phyloP scores from a whole-genome alignment of 2,329 filamentous ascomycete species.

The Xylaria sp. region DNA sequence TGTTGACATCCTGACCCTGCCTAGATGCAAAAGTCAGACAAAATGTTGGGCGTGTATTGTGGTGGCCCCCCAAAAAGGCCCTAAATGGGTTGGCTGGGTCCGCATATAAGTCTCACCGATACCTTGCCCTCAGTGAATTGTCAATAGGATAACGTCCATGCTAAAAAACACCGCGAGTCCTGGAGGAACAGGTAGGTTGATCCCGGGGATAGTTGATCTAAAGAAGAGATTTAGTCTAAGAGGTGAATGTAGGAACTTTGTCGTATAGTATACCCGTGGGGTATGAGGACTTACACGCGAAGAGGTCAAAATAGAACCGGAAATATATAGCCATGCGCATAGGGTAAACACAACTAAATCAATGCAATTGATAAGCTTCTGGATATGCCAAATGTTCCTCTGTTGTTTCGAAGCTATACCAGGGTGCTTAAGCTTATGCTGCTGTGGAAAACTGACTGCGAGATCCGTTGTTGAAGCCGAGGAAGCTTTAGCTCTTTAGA shows the following conservation, averaged over 20 bases:
- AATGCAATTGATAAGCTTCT: background rate
- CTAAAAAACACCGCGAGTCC: background rate
- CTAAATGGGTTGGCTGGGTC: constrained; percentile 26
- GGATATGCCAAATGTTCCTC: background rate
- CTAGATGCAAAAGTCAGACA: constrained; percentile 4
- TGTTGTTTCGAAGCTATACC: constrained; percentile 29
- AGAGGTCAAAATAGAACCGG: constrained; percentile 12
- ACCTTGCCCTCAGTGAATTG: constrained; percentile 13
- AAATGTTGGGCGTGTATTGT: constrained; percentile 17
- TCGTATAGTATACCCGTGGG: background rate
- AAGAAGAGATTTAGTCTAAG: no score
- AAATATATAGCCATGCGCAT: constrained; percentile 15
- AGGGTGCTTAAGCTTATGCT: constrained; percentile 28
- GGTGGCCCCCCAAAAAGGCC: constrained; percentile 17
- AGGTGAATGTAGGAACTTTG: background rate
- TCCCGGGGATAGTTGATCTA: background rate
- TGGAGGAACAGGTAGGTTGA: background rate
- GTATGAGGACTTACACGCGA: constrained; percentile 25
- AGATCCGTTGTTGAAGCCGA: constrained; percentile 41
- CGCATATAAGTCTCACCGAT: constrained; percentile 33
- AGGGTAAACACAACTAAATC: background rate
- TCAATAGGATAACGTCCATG: background rate
- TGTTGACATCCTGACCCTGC: background rate
- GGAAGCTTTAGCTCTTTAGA: constrained; percentile 39
- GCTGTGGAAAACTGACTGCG: constrained; percentile 20